Conservation (phyloP, 2,329 filamentous ascomycete genomes). For the Alternaria angustiovoidea region DNA sequence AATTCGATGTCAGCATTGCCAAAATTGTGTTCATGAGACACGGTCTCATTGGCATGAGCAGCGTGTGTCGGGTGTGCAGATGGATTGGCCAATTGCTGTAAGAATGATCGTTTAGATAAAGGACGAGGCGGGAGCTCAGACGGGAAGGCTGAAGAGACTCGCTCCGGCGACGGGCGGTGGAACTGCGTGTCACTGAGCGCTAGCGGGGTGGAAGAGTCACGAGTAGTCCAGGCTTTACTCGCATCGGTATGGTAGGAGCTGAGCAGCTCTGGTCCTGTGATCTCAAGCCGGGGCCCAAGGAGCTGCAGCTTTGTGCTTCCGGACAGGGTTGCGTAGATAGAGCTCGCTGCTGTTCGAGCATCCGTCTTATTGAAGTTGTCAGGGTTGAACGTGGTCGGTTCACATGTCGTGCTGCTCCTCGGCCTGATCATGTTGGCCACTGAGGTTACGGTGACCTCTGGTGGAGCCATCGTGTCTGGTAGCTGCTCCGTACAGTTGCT, state of each 20-base stretch:
- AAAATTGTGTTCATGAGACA: background rate
- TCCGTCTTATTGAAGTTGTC: background rate
- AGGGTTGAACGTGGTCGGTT: background rate
- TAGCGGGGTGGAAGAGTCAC: background rate
- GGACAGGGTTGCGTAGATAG: background rate
- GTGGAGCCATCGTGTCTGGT: background rate
- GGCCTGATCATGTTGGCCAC: background rate
- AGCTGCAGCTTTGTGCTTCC: background rate
- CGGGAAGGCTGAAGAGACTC: background rate
- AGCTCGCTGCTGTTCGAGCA: background rate
- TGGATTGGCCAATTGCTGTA: background rate
- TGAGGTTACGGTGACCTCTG: background rate
- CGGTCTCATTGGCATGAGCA: background rate
- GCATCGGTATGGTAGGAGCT: background rate
- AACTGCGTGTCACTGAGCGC: background rate
- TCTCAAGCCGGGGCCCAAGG: background rate
- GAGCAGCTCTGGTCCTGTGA: background rate
- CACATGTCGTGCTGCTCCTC: background rate
- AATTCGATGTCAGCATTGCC: constrained; percentile 1
- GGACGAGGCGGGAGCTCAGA: background rate
- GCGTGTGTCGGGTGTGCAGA: background rate
- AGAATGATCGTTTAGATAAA: background rate
- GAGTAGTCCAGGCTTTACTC: background rate
- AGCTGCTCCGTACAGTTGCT: background rate
- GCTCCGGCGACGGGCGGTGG: background rate